A percentile compares a stretch with the other conserved stretches of the same genome.
Conservation (phyloP, 176 grass and related monocot genomes). For the Eleusine indica region DNA sequence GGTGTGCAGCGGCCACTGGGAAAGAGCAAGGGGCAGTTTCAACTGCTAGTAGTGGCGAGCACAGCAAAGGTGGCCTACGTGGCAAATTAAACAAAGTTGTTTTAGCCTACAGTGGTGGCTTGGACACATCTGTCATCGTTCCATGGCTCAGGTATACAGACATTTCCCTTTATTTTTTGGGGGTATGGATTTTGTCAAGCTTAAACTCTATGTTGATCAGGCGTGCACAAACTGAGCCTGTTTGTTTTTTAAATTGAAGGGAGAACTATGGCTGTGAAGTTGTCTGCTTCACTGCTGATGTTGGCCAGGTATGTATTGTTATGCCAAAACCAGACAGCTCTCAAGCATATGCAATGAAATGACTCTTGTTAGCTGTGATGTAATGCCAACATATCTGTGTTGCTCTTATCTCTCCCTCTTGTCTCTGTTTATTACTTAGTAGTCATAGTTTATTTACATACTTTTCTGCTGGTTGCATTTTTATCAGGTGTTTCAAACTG, state of each 20-base stretch:
- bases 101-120: constrained; percentile 95
- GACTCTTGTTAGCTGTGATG: background rate
- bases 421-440: background rate
- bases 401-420: background rate
- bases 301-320: constrained; percentile 75
- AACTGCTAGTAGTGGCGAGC: constrained; percentile 23
- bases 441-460: background rate
- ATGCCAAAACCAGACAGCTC: background rate
- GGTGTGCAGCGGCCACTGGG: constrained; percentile 50
- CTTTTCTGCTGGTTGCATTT: constrained; percentile 3
- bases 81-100: constrained; percentile 95
- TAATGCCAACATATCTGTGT: background rate
- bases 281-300: constrained; percentile 95
- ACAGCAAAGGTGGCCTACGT: constrained; percentile 51
- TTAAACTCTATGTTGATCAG: background rate
- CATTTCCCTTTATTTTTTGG: background rate
- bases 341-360: constrained; percentile 28
- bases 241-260: constrained; percentile 52
- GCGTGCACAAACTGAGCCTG: background rate
- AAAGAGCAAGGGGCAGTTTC: constrained; percentile 44
- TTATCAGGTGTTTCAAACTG: background rate
- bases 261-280: constrained; percentile 99
- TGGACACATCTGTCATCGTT: constrained; percentile 97
- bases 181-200: background rate
- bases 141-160: constrained; percentile 82